phyloP scores from a whole-genome alignment of 441 rosid species.

The Corymbia citriodora region DNA sequence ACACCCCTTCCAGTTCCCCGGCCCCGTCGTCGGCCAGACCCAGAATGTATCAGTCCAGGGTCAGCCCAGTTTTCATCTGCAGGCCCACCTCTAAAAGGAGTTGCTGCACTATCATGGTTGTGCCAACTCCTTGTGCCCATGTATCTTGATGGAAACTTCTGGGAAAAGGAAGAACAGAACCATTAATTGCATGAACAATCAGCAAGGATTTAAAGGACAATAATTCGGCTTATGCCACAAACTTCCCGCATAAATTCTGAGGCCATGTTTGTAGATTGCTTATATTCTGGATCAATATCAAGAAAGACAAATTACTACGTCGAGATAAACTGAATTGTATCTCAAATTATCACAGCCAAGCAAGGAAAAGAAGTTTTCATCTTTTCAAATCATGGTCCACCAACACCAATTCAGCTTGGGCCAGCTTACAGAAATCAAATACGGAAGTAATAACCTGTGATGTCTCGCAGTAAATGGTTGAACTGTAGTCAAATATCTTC shows the following conservation, averaged over 20 bases:
- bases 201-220: neutral
- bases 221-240: neutral
- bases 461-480: neutral
- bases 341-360: neutral
- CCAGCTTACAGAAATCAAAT: neutral
- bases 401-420: neutral
- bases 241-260: neutral
- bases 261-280: neutral
- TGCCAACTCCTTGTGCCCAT: conserved; percentile 27
- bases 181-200: neutral
- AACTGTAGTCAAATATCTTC: neutral
- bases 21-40: conserved; percentile 34
- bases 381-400: neutral
- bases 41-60: conserved; percentile 25
- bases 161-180: neutral
- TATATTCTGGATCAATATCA: neutral
- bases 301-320: neutral
- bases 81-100: conserved; percentile 26
- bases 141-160: conserved; percentile 51
- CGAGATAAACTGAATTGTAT: neutral
- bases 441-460: neutral
- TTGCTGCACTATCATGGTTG: conserved; percentile 19
- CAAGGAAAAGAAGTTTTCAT: neutral
- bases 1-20: conserved; percentile 36
- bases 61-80: conserved; percentile 45